A percentile compares a stretch with the other conserved stretches of the same genome.
Evolutionary conservation across 306 rosid species (phyloP).

Genomic region (Quillaja saponaria): DNA sequence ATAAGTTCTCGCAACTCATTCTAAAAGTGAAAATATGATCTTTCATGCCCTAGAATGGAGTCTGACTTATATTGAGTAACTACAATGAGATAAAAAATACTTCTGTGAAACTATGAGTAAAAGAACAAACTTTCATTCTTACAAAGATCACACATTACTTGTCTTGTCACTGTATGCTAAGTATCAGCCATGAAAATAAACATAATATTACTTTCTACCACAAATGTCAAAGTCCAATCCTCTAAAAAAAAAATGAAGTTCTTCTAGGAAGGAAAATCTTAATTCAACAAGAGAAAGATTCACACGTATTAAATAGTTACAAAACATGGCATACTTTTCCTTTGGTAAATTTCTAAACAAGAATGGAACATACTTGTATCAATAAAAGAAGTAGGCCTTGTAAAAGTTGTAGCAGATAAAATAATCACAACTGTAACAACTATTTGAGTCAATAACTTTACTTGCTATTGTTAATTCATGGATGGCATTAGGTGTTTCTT

Average conservation of each 20-base stretch:
- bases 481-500: conserved; percentile 66
- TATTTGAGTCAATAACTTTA: conserved; percentile 44
- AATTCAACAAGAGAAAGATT: conserved; percentile 8
- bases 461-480: conserved; percentile 82
- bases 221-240: conserved; percentile 7
- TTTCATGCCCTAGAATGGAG: neutral
- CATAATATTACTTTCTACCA: conserved; percentile 4
- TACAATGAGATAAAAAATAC: neutral
- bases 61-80: conserved; percentile 3
- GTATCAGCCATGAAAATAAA: conserved; percentile 2
- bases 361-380: conserved; percentile 1
- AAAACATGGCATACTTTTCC: too few relatives aligned
- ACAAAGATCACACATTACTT: neutral
- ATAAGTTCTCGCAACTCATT: too few relatives aligned
- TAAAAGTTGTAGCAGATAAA: neutral
- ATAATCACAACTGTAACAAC: neutral
- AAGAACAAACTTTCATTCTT: conserved; percentile 7
- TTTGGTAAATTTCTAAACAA: too few relatives aligned
- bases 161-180: neutral
- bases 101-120: neutral
- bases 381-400: conserved; percentile 4
- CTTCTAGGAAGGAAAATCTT: conserved; percentile 9
- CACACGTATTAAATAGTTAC: conserved; percentile 4
- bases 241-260: neutral
- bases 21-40: neutral